phyloP scores from a whole-genome alignment of 257 asterid species.

The Linderniella brevidens region DNA sequence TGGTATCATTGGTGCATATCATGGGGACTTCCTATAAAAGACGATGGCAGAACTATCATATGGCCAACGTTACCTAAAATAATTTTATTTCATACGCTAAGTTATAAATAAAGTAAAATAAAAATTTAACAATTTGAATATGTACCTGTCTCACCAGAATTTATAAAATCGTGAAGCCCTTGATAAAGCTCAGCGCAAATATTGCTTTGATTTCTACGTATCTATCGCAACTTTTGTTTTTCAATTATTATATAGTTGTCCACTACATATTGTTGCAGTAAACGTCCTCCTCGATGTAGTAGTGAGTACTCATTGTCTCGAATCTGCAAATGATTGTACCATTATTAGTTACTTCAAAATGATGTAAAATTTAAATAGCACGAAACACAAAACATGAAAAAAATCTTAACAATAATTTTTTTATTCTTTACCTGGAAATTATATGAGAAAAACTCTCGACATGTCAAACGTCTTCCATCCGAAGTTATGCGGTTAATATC shows the following conservation, averaged over 20 bases:
- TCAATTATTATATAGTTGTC: constrained; percentile 1
- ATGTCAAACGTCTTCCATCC: not conserved
- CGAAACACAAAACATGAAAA: not conserved
- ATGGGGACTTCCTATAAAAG: not conserved
- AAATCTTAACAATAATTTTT: too few species aligned
- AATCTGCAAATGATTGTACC: not conserved
- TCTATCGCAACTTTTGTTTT: not conserved
- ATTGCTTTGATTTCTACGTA: not conserved
- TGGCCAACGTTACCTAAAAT: not conserved
- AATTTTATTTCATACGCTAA: not conserved
- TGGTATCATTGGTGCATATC: not conserved
- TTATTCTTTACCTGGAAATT: not conserved
- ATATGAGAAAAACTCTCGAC: not conserved
- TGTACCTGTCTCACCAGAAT: not conserved
- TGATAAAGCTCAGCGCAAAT: not conserved
- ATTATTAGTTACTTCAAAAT: not conserved
- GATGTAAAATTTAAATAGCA: not conserved
- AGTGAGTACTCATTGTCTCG: not conserved
- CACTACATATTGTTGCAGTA: not conserved
- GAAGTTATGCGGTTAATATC: not conserved
- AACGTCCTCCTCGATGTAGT: not conserved
- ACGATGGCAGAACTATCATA: not conserved
- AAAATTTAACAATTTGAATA: not conserved
- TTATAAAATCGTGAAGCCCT: not conserved
- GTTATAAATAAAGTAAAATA: not conserved